phyloP scores from a whole-genome alignment of 257 asterid genomes.

The Nemophila menziesii region DNA sequence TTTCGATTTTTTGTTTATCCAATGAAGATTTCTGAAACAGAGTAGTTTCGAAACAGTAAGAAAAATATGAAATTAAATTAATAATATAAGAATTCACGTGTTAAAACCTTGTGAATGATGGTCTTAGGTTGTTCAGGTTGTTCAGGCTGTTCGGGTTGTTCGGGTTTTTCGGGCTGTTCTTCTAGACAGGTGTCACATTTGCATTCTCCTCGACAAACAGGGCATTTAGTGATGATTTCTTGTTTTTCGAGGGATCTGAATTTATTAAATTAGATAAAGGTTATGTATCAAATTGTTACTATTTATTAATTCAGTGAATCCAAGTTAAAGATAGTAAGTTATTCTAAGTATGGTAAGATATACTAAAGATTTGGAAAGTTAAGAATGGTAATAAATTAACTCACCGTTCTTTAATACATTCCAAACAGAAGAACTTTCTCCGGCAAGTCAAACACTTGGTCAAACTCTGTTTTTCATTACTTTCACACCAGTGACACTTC shows the following conservation, averaged over 20 bases:
- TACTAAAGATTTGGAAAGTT: not conserved
- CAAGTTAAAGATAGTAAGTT: slow-evolving; percentile 1
- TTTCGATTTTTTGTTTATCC: slow-evolving; percentile 44
- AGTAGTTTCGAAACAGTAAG: slow-evolving; percentile 5
- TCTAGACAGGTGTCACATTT: slow-evolving; percentile 59
- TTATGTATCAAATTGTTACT: too few relatives aligned
- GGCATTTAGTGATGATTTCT: slow-evolving; percentile 65
- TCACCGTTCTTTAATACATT: slow-evolving; percentile 71
- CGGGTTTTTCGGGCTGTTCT: too few relatives aligned
- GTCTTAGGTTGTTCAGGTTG: too few relatives aligned
- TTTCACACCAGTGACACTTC: slow-evolving; percentile 95
- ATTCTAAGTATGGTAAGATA: not conserved
- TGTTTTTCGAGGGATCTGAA: slow-evolving; percentile 56
- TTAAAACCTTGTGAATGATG: slow-evolving; percentile 49
- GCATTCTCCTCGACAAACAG: slow-evolving; percentile 70
- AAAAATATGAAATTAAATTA: slow-evolving; percentile 8
- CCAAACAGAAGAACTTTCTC: slow-evolving; percentile 67
- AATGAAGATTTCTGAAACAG: slow-evolving; percentile 42
- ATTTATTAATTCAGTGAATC: too few relatives aligned
- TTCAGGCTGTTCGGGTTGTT: too few relatives aligned
- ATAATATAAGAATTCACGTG: slow-evolving; percentile 8
- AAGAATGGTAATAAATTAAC: slow-evolving; percentile 4
- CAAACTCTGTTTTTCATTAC: slow-evolving; percentile 29
- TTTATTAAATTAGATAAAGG: slow-evolving; percentile 13
- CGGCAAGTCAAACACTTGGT: slow-evolving; percentile 71